A percentile compares a stretch with the other conserved stretches of the same genome.
Conservation (phyloP, 768 basidiomycete species). For the Sarcodon aspratus region DNA sequence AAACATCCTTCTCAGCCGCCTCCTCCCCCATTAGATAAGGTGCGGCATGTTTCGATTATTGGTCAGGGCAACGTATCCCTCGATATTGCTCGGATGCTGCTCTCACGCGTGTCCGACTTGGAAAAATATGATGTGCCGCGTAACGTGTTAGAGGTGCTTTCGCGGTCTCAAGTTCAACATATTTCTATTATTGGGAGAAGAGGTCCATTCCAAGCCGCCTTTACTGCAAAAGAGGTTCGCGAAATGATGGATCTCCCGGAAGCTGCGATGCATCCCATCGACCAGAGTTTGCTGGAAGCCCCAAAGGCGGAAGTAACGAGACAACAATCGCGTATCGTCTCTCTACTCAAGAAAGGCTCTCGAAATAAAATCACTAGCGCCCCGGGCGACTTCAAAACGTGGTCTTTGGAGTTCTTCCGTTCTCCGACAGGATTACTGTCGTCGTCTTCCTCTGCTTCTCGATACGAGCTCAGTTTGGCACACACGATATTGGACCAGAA, state of each 20-base stretch:
- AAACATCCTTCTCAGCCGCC: constrained; percentile 60
- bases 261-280: constrained; percentile 56
- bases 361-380: constrained; percentile 36
- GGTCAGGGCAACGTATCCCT: constrained; percentile 95
- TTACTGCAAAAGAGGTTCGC: constrained; percentile 86
- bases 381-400: constrained; percentile 35
- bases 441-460: constrained; percentile 11
- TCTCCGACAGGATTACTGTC: constrained; percentile 42
- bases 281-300: constrained; percentile 28
- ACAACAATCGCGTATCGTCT: constrained; percentile 55
- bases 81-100: constrained; percentile 83
- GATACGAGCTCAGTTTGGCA: constrained; percentile 37
- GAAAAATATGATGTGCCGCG: constrained; percentile 69
- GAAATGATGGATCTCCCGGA: constrained; percentile 62
- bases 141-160: constrained; percentile 58
- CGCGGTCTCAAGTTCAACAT: constrained; percentile 50
- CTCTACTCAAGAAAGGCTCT: constrained; percentile 58
- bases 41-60: constrained; percentile 69
- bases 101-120: constrained; percentile 56
- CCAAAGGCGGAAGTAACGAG: constrained; percentile 29
- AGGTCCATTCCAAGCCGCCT: constrained; percentile 82
- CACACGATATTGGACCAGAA: constrained; percentile 48
- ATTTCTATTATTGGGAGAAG: constrained; percentile 80
- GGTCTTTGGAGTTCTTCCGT: constrained; percentile 77
- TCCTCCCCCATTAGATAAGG: constrained; percentile 48